These are phyloP conservation scores for Cladosporium sp. DNA, from an alignment of 2,329 filamentous ascomycete genomes.

Conservation along the genomic window DNA sequence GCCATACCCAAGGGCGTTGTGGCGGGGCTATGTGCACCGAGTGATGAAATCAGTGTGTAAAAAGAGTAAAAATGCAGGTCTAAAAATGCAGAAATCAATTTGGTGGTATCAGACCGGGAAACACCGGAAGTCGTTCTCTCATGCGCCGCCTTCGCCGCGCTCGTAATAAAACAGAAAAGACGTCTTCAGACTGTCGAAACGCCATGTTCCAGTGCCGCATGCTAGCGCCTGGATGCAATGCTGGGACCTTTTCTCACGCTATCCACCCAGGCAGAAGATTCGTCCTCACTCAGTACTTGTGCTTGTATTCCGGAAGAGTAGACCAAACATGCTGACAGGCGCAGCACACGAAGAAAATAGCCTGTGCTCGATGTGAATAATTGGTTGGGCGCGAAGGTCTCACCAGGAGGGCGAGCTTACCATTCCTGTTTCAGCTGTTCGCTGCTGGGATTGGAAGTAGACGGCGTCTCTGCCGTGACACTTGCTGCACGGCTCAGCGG, in stretches of 20 bases:
- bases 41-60: no score
- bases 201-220: background rate
- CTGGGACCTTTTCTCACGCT: background rate
- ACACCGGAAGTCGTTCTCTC: background rate
- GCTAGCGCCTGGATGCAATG: background rate
- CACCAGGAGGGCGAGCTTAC: slow-evolving; percentile 48
- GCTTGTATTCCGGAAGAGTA: slow-evolving; percentile 22
- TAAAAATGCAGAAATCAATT: background rate
- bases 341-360: slow-evolving; percentile 69
- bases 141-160: slow-evolving; percentile 9
- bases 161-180: background rate
- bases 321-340: slow-evolving; percentile 81
- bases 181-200: background rate
- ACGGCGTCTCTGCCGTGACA: slow-evolving; percentile 88
- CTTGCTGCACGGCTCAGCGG: slow-evolving; percentile 72
- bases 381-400: background rate
- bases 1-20: no score
- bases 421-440: slow-evolving; percentile 96
- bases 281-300: background rate
- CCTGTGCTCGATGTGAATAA: slow-evolving; percentile 27
- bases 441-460: slow-evolving; percentile 98
- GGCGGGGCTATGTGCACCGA: no score
- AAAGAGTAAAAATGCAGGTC: no score
- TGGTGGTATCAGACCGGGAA: background rate
- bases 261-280: background rate